These are phyloP conservation scores for Melocanna baccifera DNA, from an alignment of 176 grass and related monocot species.

Conservation along the genomic window DNA sequence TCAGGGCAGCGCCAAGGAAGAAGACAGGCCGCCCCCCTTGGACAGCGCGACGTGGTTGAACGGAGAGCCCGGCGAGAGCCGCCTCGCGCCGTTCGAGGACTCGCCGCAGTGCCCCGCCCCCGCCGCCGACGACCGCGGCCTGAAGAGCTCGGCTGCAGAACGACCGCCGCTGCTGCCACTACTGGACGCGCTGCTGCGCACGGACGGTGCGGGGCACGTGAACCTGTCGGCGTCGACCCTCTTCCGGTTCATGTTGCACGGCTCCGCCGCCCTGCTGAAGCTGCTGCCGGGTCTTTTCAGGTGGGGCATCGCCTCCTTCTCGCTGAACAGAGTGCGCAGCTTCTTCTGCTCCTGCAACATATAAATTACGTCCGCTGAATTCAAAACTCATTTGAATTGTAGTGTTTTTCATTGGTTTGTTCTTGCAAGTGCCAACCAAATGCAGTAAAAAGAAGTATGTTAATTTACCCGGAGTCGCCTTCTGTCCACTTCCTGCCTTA, in stretches of 20 bases:
- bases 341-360: slow-evolving; percentile 66
- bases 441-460: not conserved
- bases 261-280: slow-evolving; percentile 39
- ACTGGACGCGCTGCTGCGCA: slow-evolving; percentile 32
- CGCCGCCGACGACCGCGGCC: slow-evolving; percentile 39
- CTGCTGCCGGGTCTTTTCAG: slow-evolving; percentile 44
- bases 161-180: not conserved
- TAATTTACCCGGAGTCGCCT: slow-evolving; percentile 47
- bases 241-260: slow-evolving; percentile 38
- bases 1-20: slow-evolving; percentile 42
- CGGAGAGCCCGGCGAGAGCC: not conserved
- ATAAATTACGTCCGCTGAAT: not conserved
- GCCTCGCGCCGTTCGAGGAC: slow-evolving; percentile 9
- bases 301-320: slow-evolving; percentile 63
- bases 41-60: not conserved
- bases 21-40: slow-evolving; percentile 9
- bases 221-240: slow-evolving; percentile 36
- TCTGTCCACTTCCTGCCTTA: slow-evolving; percentile 47
- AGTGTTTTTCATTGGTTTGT: not conserved
- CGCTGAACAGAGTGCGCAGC: slow-evolving; percentile 47
- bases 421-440: not conserved
- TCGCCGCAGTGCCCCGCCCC: slow-evolving; percentile 14
- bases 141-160: not conserved
- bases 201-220: slow-evolving; percentile 24
- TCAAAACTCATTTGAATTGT: not conserved